Evolutionary conservation across 129 eudicot genomes (phyloP).

Genomic region (Tagetes patula): DNA sequence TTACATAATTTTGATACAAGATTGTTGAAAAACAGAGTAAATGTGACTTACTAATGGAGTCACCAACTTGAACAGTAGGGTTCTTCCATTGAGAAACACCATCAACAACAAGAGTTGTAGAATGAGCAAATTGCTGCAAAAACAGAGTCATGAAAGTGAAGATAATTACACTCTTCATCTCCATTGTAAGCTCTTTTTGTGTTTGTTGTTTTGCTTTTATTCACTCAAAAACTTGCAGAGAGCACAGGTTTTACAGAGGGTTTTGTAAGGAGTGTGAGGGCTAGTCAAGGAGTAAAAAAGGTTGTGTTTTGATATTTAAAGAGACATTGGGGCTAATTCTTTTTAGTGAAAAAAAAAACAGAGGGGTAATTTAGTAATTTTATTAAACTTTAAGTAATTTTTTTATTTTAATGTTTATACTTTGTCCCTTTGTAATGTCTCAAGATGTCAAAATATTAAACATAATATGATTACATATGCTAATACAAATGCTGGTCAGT

Average conservation of each 20-base stretch:
- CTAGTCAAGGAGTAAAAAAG: background rate
- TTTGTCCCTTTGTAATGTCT: no score
- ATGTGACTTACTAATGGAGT: constrained; percentile 73
- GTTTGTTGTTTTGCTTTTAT: constrained; percentile 5
- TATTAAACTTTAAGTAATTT: no score
- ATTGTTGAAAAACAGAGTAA: background rate
- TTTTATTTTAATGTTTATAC: no score
- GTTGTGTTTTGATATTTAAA: constrained; percentile 18
- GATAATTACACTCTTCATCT: constrained; percentile 27
- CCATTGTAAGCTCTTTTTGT: constrained; percentile 15
- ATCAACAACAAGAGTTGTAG: constrained; percentile 76
- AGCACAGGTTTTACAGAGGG: constrained; percentile 16
- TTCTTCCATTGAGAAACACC: constrained; percentile 82
- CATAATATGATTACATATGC: no score
- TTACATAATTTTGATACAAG: background rate
- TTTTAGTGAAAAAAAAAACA: background rate
- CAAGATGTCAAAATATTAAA: no score
- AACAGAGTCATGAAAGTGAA: constrained; percentile 33
- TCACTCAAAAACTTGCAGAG: background rate
- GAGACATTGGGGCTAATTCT: background rate
- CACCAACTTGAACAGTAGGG: constrained; percentile 75
- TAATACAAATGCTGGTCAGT: no score
- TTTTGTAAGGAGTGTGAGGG: constrained; percentile 23
- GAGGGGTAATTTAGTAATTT: constrained; percentile 1
- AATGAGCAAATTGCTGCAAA: constrained; percentile 33